Evolutionary conservation across 441 rosid genomes (phyloP), one percentile per base, ranked within the genome.

Genomic region (Raphanus hybrid): DNA sequence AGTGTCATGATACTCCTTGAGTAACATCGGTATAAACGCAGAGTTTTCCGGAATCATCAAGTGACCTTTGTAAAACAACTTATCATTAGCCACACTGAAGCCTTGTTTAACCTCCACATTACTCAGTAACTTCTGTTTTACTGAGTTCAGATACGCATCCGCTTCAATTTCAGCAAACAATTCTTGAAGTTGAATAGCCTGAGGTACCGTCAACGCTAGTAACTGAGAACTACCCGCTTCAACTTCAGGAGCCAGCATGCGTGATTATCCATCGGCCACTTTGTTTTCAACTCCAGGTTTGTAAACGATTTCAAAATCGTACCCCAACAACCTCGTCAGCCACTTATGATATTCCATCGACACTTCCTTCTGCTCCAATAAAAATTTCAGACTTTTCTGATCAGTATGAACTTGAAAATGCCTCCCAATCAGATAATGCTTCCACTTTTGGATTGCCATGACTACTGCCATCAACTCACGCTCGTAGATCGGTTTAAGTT

Each of bases 11-110:
- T 4, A 12, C 5, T 48, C 54, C 1, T 1, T 1, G 0, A 48
- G 2, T 0, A 48, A 3, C 6, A 48, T 2, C 0, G 0, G 2
- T 3, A 48, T 48, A n/a, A 12, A 4, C 6, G 1, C 1, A 0
- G 54, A 48, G 0, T 3, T 3, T 2, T 0, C 2, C 1, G 54
- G 54, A 0, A 48, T 0, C 6, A 48, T 1, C 6, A 48, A 4
- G 5, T 16, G n/a, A 1, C 16, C 6, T 1, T 48, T 48, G 2
- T 48, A 48, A 2, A 7, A 5, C 10, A 39, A 11, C 6, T 3
- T 8, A 8, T 39, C 10, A 7, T 7, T 2, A 8, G 8, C 10
- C 2, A 39, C 1, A 2, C 43, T 1, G 1, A 8, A 7, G 11
- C 43, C 43, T 39, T 39, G 3, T 3, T 39, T 39, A 1, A 39